A percentile compares a stretch with the other conserved stretches of the same genome.
These are phyloP conservation scores for Rhizophagus clarus DNA, from an alignment of 192 early-diverging fungal genomes.

Conservation along the genomic window DNA sequence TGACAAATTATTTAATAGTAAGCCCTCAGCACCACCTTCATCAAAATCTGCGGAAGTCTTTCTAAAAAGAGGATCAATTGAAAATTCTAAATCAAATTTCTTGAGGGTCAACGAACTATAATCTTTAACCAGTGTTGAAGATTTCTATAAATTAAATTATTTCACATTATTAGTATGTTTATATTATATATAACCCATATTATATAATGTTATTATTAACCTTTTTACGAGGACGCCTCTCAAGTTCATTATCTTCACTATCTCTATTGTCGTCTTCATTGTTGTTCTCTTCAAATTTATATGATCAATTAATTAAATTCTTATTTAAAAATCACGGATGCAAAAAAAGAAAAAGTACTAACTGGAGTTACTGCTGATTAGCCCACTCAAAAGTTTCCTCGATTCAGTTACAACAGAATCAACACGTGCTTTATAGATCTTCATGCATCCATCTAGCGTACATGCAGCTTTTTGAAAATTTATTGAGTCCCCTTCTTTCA, in stretches of 20 bases:
- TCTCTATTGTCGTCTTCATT: conserved; percentile 47
- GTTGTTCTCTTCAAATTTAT: too few species aligned
- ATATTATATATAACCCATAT: too few species aligned
- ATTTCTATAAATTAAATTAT: background rate
- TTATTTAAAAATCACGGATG: background rate
- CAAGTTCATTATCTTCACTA: conserved; percentile 51
- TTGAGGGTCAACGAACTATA: conserved; percentile 76
- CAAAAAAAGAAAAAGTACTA: conserved; percentile 32
- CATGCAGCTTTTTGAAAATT: conserved; percentile 98
- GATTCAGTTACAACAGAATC: conserved; percentile 95
- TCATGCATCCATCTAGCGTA: conserved; percentile 95
- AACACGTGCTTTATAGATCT: conserved; percentile 95
- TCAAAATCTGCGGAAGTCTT: conserved; percentile 99
- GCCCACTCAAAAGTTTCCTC: conserved; percentile 82
- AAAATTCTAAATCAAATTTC: conserved; percentile 90
- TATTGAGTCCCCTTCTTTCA: conserved; percentile 93
- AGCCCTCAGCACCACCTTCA: conserved; percentile 91
- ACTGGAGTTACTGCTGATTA: conserved; percentile 74
- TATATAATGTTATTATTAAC: conserved; percentile 26
- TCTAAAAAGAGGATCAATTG: conserved; percentile 93
- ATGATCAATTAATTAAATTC: too few species aligned
- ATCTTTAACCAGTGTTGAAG: conserved; percentile 85
- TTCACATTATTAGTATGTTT: too few species aligned
- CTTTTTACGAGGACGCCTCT: conserved; percentile 44
- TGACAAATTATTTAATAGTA: too few species aligned